phyloP scores from a whole-genome alignment of 2,329 filamentous ascomycete species.

The Westerdykella ornata region DNA sequence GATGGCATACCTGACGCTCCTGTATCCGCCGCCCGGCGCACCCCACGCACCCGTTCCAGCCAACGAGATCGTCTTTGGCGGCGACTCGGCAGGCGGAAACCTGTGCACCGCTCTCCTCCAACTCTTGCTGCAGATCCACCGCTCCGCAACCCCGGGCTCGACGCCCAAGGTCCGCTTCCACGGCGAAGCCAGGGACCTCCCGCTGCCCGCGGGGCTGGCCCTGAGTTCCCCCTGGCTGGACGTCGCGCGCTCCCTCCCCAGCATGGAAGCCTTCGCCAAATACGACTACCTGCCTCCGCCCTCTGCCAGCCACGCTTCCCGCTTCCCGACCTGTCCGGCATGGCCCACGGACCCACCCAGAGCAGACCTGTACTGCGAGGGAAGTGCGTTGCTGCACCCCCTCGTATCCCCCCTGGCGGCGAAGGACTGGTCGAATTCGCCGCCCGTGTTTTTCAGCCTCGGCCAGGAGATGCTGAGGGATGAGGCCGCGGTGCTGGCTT shows the following conservation, averaged over 20 bases:
- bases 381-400: conserved; percentile 52
- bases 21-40: conserved; percentile 63
- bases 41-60: conserved; percentile 60
- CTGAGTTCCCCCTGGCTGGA: conserved; percentile 66
- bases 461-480: conserved; percentile 68
- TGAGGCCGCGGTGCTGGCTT: conserved; percentile 57
- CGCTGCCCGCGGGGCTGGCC: conserved; percentile 60
- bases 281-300: conserved; percentile 59
- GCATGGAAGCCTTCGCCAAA: conserved; percentile 45
- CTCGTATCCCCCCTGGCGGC: conserved; percentile 58
- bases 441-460: conserved; percentile 61
- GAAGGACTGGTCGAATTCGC: conserved; percentile 54
- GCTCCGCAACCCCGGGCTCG: conserved; percentile 36
- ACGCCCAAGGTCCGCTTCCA: conserved; percentile 53
- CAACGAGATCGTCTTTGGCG: conserved; percentile 61
- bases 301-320: conserved; percentile 29
- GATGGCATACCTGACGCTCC: conserved; percentile 62
- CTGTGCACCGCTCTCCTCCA: conserved; percentile 61
- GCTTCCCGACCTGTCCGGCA: conserved; percentile 44
- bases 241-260: conserved; percentile 57
- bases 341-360: conserved; percentile 44
- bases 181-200: conserved; percentile 52
- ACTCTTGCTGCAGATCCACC: conserved; percentile 58
- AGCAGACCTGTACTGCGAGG: conserved; percentile 44
- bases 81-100: conserved; percentile 72